Conservation (phyloP, 2,329 filamentous ascomycete genomes). For the Neofusicoccum parvum region DNA sequence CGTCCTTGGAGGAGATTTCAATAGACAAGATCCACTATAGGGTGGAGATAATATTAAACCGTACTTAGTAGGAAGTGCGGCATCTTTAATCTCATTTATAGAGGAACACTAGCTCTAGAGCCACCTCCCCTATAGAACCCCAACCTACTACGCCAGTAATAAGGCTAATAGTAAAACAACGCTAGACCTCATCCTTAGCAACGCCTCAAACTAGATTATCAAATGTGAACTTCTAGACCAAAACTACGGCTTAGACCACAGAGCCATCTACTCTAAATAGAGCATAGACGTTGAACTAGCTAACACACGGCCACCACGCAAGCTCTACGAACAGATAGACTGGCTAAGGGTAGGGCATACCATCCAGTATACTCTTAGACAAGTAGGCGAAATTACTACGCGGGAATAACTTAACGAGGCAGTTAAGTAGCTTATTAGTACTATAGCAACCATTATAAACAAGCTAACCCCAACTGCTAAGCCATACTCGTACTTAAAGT, state of each 20-base stretch:
- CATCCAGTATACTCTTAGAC: not conserved
- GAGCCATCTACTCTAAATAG: constrained; percentile 1
- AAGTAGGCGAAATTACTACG: not conserved
- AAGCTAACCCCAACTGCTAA: constrained; percentile 1
- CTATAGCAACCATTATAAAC: not conserved
- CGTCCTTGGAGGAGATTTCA: too few relatives aligned
- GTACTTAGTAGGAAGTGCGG: too few relatives aligned
- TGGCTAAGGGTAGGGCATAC: not conserved
- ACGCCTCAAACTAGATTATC: not conserved
- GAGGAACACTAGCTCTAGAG: too few relatives aligned
- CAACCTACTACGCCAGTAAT: too few relatives aligned
- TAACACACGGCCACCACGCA: too few relatives aligned
- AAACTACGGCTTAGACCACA: constrained; percentile 13
- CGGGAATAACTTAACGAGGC: not conserved
- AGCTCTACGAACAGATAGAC: constrained; percentile 4
- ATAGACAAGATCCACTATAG: too few relatives aligned
- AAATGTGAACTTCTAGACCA: constrained; percentile 1
- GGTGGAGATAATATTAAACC: too few relatives aligned
- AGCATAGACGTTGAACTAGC: too few relatives aligned
- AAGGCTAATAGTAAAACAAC: too few relatives aligned
- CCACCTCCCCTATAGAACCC: too few relatives aligned
- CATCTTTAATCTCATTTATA: too few relatives aligned
- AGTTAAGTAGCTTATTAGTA: not conserved
- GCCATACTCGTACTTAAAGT: constrained; percentile 4
- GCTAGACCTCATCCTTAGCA: not conserved